Evolutionary conservation across 768 basidiomycete genomes (phyloP).

Genomic region (Russula sp.): DNA sequence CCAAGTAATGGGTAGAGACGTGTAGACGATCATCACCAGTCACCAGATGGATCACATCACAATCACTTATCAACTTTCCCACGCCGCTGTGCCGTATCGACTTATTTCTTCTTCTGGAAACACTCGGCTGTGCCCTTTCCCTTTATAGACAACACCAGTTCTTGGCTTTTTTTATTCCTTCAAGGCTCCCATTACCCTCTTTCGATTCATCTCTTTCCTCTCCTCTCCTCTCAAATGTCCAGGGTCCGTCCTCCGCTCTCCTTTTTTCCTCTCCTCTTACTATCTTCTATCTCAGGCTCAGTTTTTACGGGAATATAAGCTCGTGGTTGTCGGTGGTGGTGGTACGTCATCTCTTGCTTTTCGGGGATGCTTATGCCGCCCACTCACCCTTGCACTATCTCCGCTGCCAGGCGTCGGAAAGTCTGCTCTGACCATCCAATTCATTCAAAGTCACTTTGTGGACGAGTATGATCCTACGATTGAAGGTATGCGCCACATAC

Average conservation of each 20-base stretch:
- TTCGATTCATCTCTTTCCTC: not conserved
- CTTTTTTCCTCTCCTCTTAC: not conserved
- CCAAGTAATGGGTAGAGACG: too few species aligned
- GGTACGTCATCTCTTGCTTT: conserved; percentile 42
- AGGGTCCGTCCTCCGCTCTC: conserved; percentile 27
- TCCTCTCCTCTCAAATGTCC: conserved; percentile 28
- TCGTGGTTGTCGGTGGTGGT: conserved; percentile 98
- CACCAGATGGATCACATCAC: not conserved
- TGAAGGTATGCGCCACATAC: conserved; percentile 50
- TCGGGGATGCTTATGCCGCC: not conserved
- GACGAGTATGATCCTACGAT: conserved; percentile 95
- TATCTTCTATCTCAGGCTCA: conserved; percentile 49
- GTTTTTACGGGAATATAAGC: conserved; percentile 95
- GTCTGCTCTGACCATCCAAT: conserved; percentile 95
- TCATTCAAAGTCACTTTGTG: conserved; percentile 93
- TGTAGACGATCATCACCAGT: not conserved
- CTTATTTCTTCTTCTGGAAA: not conserved
- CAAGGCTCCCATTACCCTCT: not conserved
- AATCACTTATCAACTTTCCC: not conserved
- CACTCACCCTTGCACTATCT: not conserved
- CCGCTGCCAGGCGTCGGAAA: conserved; percentile 56
- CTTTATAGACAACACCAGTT: not conserved
- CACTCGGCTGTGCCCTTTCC: not conserved
- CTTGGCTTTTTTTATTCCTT: not conserved
- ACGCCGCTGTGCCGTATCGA: not conserved